Conservation (phyloP, 331 rosid species). For the Spiraea crenata region DNA sequence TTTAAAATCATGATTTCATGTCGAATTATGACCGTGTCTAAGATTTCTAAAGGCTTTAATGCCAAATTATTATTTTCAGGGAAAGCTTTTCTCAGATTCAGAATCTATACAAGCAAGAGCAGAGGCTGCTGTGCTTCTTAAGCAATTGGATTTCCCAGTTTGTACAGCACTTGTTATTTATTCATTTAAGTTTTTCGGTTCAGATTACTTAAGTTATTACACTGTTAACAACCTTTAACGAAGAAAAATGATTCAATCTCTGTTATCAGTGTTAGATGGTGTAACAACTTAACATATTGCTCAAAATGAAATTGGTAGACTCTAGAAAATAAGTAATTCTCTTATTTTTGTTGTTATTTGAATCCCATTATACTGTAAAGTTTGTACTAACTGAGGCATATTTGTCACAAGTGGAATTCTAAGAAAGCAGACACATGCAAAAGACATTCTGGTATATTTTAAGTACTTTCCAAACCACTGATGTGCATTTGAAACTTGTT, state of each 20-base stretch:
- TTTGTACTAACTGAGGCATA: not conserved
- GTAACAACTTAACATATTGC: not conserved
- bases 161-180: slow-evolving; percentile 26
- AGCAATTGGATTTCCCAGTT: slow-evolving; percentile 88
- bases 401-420: not conserved
- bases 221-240: not conserved
- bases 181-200: not conserved
- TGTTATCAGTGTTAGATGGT: not conserved
- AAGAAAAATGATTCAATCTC: not conserved
- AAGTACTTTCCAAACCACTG: slow-evolving; percentile 3
- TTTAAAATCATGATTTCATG: not conserved
- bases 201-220: slow-evolving; percentile 1
- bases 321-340: not conserved
- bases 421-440: not conserved
- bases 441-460: not conserved
- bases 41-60: not conserved
- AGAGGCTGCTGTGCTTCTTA: slow-evolving; percentile 94
- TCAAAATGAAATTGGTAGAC: slow-evolving; percentile 16
- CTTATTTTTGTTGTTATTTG: slow-evolving; percentile 15
- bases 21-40: not conserved
- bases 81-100: slow-evolving; percentile 83
- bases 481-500: slow-evolving; percentile 35
- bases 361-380: slow-evolving; percentile 6
- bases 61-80: slow-evolving; percentile 49
- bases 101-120: slow-evolving; percentile 94